Evolutionary conservation across 495 filamentous ascomycete genomes (phyloP).

Genomic region (Xylaria venustula): DNA sequence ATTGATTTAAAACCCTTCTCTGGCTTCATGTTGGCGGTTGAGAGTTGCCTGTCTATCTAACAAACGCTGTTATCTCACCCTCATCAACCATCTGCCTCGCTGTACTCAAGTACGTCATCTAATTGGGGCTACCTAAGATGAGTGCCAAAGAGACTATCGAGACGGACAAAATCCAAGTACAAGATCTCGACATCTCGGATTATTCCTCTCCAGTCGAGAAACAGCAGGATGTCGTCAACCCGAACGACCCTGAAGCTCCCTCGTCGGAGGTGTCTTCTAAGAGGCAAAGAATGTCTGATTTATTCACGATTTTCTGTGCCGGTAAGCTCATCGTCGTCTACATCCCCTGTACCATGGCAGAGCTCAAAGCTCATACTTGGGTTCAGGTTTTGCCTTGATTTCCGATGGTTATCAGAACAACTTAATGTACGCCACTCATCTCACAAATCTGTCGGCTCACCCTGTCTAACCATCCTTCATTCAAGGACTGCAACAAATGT

Average conservation of each 20-base stretch:
- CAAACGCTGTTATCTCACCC: too few relatives aligned
- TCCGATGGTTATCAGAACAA: slow-evolving; percentile 57
- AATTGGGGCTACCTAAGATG: background rate
- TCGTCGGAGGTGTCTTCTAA: background rate
- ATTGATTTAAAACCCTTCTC: background rate
- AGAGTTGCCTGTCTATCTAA: too few relatives aligned
- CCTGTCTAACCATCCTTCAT: background rate
- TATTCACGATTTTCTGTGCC: slow-evolving; percentile 15
- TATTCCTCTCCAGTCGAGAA: background rate
- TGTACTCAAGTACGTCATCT: background rate
- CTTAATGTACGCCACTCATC: slow-evolving; percentile 35
- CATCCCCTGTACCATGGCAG: too few relatives aligned
- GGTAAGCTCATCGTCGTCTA: slow-evolving; percentile 3
- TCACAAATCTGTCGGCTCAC: background rate
- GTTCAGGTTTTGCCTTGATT: slow-evolving; percentile 49
- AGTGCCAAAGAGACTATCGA: background rate
- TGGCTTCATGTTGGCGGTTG: background rate
- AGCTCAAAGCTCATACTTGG: background rate
- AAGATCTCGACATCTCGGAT: background rate
- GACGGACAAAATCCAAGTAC: background rate
- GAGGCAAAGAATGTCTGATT: slow-evolving; percentile 6
- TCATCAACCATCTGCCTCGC: background rate
- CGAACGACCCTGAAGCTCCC: slow-evolving; percentile 1
- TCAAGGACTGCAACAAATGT: slow-evolving; percentile 50
- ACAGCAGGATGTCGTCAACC: background rate